Percentiles rank a stretch among this genome's conserved stretches.
Evolutionary conservation across 2,329 filamentous ascomycete species (phyloP).

Genomic region (Plectosphaerella cucumerina): DNA sequence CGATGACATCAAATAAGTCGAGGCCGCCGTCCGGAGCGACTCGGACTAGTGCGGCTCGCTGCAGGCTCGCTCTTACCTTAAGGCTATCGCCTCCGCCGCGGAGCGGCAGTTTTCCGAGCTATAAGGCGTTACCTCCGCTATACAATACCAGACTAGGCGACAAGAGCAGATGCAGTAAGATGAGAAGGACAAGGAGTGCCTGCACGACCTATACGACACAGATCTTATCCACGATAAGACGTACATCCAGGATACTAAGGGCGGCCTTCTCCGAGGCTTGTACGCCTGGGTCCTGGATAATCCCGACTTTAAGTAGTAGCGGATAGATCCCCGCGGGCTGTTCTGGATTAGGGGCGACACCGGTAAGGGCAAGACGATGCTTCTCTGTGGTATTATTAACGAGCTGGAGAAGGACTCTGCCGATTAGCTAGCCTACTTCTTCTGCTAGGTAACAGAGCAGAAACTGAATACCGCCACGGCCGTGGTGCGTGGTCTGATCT

Average conservation of each 20-base stretch:
- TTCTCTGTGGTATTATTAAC: constrained; percentile 24
- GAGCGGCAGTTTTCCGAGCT: constrained; percentile 3
- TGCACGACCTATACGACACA: constrained; percentile 18
- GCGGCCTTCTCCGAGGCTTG: constrained; percentile 21
- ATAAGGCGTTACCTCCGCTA: constrained; percentile 6
- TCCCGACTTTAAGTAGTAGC: constrained; percentile 22
- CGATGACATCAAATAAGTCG: constrained; percentile 20
- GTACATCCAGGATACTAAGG: constrained; percentile 28
- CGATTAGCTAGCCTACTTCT: constrained; percentile 25
- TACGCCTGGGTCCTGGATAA: constrained; percentile 28
- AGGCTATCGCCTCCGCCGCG: constrained; percentile 5
- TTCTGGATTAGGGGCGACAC: constrained; percentile 30
- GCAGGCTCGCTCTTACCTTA: constrained; percentile 8
- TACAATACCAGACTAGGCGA: constrained; percentile 9
- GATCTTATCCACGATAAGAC: constrained; percentile 26
- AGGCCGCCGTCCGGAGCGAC: constrained; percentile 14
- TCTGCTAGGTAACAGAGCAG: constrained; percentile 33
- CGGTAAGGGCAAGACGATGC: constrained; percentile 32
- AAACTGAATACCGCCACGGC: constrained; percentile 26
- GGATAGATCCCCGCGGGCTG: constrained; percentile 15
- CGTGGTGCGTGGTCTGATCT: constrained; percentile 35
- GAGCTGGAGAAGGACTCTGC: constrained; percentile 12
- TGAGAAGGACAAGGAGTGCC: constrained; percentile 12
- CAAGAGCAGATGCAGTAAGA: constrained; percentile 6
- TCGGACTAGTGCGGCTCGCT: constrained; percentile 11